Evolutionary conservation across 2,329 filamentous ascomycete species (phyloP), one percentile per base, ranked within the genome.

Genomic region (Aspergillus tubingensis): DNA sequence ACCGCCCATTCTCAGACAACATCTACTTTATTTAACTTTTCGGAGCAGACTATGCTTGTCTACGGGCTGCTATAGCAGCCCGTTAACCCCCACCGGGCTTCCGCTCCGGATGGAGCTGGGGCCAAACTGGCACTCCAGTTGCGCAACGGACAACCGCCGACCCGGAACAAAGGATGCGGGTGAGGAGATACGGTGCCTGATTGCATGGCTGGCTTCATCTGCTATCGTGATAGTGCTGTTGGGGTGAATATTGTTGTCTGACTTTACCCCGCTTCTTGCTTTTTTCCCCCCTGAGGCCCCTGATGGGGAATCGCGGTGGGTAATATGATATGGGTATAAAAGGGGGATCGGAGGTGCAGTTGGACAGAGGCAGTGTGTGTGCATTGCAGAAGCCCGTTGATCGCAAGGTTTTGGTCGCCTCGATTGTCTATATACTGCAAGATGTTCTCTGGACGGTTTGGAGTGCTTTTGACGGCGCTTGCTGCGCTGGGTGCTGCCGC

Each of bases 371-470:
- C 10, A 21, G 3, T 21, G 17, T 21, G 17, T 44, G 41, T 11
- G 17, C 17, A 44, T 44, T 44, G 41, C 19, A 44, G 8, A 1
- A 8, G 32, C 10, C 5, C 19, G 55, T 41, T 23, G 10, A 4
- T 21, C 19, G 41, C 32, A 41, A 11, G n/a, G 21, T 15, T 39
- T 38, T 32, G 23, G 21, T 13, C 19, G 8, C 10, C 27, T 10
- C 11, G 5, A 17, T 32, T 57, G 25, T 54, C 19, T 39, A 25
- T 58, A 47, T 25, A 47, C 36, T 38, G 23, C 59, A 52, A 13
- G 11, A 64, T 64, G 62, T 44, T 59, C 49, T 52, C n/a, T 55
- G 25, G 57, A 36, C 30, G 57, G n/a, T 59, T 56, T n/a, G 47
- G 57, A 43, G 54, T 58, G 13, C 21, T 38, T 10, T 50, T 48